Conservation (phyloP, 164 flowering plant species). For the Vitis riparia region DNA sequence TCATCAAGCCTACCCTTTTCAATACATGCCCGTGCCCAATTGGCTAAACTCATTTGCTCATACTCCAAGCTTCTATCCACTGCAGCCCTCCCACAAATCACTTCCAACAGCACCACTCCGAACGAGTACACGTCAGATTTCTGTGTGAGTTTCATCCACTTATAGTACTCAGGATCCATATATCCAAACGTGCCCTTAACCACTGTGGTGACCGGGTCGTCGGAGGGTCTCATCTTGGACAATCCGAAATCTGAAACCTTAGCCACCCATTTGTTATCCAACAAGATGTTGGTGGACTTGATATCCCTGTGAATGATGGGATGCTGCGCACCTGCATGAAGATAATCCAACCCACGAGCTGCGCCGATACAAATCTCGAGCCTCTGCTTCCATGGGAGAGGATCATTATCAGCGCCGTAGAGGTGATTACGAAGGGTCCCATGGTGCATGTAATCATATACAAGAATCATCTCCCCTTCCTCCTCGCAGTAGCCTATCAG, state of each 20-base stretch:
- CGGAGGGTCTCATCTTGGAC: constrained; percentile 19
- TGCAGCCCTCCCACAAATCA: constrained; percentile 24
- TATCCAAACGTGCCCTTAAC: constrained; percentile 32
- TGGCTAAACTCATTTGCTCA: constrained; percentile 21
- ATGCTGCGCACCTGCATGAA: constrained; percentile 30
- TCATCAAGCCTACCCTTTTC: too few relatives aligned
- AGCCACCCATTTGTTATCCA: constrained; percentile 37
- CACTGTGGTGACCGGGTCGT: constrained; percentile 22
- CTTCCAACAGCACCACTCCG: constrained; percentile 35
- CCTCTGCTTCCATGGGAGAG: constrained; percentile 35
- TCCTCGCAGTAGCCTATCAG: constrained; percentile 38
- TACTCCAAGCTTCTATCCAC: neutral
- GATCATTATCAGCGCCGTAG: constrained; percentile 14
- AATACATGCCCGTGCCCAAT: constrained; percentile 29
- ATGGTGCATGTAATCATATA: constrained; percentile 26
- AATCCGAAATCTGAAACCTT: constrained; percentile 43
- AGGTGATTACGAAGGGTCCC: constrained; percentile 36
- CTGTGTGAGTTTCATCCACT: constrained; percentile 15
- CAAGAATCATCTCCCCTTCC: constrained; percentile 31
- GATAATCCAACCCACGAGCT: constrained; percentile 32
- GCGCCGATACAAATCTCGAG: constrained; percentile 39
- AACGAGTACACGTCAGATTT: constrained; percentile 42
- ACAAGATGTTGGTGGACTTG: constrained; percentile 31
- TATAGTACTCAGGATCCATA: constrained; percentile 30
- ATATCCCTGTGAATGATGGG: constrained; percentile 39